phyloP scores from a whole-genome alignment of 768 basidiomycete genomes.

The Agaricus subrufescens region DNA sequence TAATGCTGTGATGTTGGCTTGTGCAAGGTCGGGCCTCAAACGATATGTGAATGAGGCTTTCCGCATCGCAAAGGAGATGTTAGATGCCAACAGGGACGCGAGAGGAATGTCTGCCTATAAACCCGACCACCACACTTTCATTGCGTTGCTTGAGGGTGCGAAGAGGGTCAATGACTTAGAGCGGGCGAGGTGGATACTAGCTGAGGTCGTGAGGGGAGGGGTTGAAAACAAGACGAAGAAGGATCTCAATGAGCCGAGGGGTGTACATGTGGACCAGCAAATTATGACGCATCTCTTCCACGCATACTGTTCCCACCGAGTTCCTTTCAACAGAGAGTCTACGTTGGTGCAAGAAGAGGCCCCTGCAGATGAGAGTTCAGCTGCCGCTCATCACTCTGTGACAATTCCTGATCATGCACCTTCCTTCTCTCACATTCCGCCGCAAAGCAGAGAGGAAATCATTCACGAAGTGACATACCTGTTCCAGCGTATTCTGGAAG shows the following conservation, averaged over 20 bases:
- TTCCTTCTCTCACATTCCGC: slow-evolving; percentile 53
- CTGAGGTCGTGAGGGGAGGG: slow-evolving; percentile 61
- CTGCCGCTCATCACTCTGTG: neutral
- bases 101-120: slow-evolving; percentile 46
- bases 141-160: slow-evolving; percentile 84
- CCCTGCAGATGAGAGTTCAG: neutral
- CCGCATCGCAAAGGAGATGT: slow-evolving; percentile 82
- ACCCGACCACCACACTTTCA: slow-evolving; percentile 69
- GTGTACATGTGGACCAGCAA: slow-evolving; percentile 50
- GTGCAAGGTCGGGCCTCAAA: slow-evolving; percentile 60
- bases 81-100: slow-evolving; percentile 70
- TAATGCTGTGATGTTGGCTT: slow-evolving; percentile 78
- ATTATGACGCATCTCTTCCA: slow-evolving; percentile 84
- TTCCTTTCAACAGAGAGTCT: slow-evolving; percentile 55
- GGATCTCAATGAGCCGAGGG: slow-evolving; percentile 13
- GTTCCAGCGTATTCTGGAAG: slow-evolving; percentile 51
- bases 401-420: slow-evolving; percentile 13
- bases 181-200: slow-evolving; percentile 85
- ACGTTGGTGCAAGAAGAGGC: slow-evolving; percentile 32
- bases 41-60: slow-evolving; percentile 78
- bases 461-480: slow-evolving; percentile 64
- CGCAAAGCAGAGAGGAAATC: slow-evolving; percentile 70
- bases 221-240: slow-evolving; percentile 16
- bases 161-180: slow-evolving; percentile 82
- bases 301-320: slow-evolving; percentile 76